These are phyloP conservation scores for Dendrobium catenatum DNA, from an alignment of 106 monocot genomes.

Conservation along the genomic window DNA sequence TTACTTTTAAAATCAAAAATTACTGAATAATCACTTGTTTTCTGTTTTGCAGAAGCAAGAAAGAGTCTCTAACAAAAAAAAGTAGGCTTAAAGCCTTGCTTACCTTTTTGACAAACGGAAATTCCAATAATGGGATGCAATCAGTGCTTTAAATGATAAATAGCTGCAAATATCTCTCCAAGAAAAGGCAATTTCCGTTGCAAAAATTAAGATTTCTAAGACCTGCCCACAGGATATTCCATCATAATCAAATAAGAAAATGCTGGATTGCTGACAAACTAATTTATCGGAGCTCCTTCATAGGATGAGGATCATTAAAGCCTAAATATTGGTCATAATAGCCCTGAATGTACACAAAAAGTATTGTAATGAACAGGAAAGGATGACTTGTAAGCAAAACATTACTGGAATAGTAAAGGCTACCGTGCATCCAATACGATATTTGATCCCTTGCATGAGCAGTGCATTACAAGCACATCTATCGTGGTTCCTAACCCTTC, in stretches of 20 bases:
- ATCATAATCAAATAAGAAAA: not conserved
- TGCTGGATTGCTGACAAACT: not conserved
- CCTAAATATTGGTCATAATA: constrained; percentile 77
- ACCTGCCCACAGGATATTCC: not conserved
- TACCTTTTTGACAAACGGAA: not conserved
- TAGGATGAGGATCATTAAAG: constrained; percentile 88
- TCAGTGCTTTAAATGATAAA: not conserved
- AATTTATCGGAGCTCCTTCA: constrained; percentile 96
- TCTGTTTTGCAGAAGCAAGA: not conserved
- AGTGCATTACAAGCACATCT: constrained; percentile 87
- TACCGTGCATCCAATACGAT: constrained; percentile 99
- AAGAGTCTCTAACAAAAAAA: not conserved
- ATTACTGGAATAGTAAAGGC: not conserved
- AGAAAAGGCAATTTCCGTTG: not conserved
- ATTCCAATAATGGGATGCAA: not conserved
- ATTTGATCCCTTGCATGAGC: constrained; percentile 96
- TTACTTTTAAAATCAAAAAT: not conserved
- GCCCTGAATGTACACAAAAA: constrained; percentile 44
- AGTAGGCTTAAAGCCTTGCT: not conserved
- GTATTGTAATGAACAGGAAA: not conserved
- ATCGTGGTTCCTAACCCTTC: constrained; percentile 95
- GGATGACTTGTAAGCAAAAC: not conserved
- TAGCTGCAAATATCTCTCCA: not conserved
- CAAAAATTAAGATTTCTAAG: not conserved
- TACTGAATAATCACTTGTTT: not conserved